Evolutionary conservation across 2,329 filamentous ascomycete species (phyloP), one percentile per base, ranked within the genome.

Genomic region (Seiridium cupressi): DNA sequence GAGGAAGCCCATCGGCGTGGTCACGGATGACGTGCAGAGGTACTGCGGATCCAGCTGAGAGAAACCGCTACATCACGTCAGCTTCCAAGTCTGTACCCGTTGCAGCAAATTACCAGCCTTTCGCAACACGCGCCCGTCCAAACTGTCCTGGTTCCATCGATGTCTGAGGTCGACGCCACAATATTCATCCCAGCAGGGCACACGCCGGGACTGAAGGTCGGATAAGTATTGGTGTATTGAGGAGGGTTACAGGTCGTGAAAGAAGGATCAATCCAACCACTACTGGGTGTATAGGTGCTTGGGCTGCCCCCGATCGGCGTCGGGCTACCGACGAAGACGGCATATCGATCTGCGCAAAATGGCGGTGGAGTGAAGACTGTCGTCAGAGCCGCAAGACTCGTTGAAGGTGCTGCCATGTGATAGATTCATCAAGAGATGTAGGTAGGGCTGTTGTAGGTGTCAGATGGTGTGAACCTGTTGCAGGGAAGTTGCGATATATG

Each of bases 81-180:
- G 5, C 26, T 8, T 10, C 35, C 8, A 47, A 49, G 8, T 5
- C n/a, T 3, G 3, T 32, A 51, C 9, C 1, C 48, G 26, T 7
- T 34, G 26, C 26, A 36, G 11, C 32, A 38, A 8, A 35, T n/a
- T 5, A 5, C 44, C 34, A 5, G 72, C 69, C 69, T 71, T 59
- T 73, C 67, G 53, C 70, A 73, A 38, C 70, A 72, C 26, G 64
- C 63, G 57, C 66, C 69, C 1, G 62, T 66, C 69, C 69, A 73
- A 18, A 64, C 49, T 3, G 66, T 70, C 40, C 60, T 65, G 4
- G 55, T 47, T 2, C 57, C 51, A 4, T 63, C 18, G 3, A 63
- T 38, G 8, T 61, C 59, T 8, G 58, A 67, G 5, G 44, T 60
- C 0, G 65, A 64, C 5, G 62, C 61, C 5, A 65, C 66, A 7